These are phyloP conservation scores for Paramecium tetraurelia DNA, from an alignment of 73 alveolate species.

Conservation along the genomic window DNA sequence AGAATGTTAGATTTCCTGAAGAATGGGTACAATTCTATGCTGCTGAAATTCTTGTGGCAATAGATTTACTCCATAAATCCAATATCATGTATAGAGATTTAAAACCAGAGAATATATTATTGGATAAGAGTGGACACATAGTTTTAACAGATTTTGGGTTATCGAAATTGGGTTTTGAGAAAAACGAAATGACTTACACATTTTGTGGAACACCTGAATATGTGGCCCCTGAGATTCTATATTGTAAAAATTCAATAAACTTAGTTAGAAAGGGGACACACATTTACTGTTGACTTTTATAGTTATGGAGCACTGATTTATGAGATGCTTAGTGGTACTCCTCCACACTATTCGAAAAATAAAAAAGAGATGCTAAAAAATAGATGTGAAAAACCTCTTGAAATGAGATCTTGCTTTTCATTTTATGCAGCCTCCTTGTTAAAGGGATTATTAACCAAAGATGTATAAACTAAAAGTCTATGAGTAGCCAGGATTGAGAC, in stretches of 20 bases:
- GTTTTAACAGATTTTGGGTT: slow-evolving; percentile 65
- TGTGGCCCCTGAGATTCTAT: slow-evolving; percentile 4
- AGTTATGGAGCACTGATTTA: slow-evolving; percentile 45
- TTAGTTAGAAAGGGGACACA: slow-evolving; percentile 50
- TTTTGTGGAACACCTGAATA: slow-evolving; percentile 26
- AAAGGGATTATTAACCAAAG: not conserved
- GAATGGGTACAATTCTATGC: slow-evolving; percentile 80
- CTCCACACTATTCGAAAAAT: slow-evolving; percentile 52
- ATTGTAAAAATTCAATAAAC: not conserved
- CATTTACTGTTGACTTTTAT: slow-evolving; percentile 14
- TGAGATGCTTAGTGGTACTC: slow-evolving; percentile 47
- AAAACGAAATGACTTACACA: not conserved
- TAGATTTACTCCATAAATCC: slow-evolving; percentile 74
- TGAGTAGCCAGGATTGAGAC: slow-evolving; percentile 44
- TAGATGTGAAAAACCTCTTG: slow-evolving; percentile 40
- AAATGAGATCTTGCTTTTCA: slow-evolving; percentile 21
- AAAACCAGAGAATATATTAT: slow-evolving; percentile 74
- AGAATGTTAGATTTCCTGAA: slow-evolving; percentile 67
- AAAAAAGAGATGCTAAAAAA: slow-evolving; percentile 29
- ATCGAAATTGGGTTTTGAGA: slow-evolving; percentile 46
- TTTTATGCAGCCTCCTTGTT: not conserved
- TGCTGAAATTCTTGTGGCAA: slow-evolving; percentile 77
- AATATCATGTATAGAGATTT: slow-evolving; percentile 75
- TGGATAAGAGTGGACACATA: slow-evolving; percentile 66
- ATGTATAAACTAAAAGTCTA: not conserved